These are phyloP conservation scores for Globisporangium ultimum DNA, from an alignment of 352 stramenopile genomes.

Conservation along the genomic window DNA sequence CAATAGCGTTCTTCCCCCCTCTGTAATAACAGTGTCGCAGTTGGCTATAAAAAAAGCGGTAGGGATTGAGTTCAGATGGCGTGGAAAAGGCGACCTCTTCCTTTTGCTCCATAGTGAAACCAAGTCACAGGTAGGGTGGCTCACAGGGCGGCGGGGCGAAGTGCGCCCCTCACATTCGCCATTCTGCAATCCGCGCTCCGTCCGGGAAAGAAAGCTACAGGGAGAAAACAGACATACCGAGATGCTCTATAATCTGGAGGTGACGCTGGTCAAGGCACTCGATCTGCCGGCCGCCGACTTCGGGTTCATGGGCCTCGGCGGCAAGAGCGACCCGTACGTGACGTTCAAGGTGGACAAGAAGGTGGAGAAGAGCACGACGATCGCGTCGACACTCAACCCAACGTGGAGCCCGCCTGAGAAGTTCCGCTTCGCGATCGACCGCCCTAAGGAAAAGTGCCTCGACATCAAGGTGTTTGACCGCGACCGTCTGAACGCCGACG, in stretches of 20 bases:
- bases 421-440: slow-evolving; percentile 61
- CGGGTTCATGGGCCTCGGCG: slow-evolving; percentile 62
- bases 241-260: slow-evolving; percentile 48
- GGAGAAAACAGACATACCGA: background rate
- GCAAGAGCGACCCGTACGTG: slow-evolving; percentile 79
- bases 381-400: slow-evolving; percentile 45
- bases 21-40: background rate
- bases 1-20: background rate
- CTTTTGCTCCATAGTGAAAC: background rate
- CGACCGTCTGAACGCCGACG: slow-evolving; percentile 57
- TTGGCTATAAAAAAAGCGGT: background rate
- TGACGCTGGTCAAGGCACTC: slow-evolving; percentile 52
- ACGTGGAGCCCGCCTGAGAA: slow-evolving; percentile 47
- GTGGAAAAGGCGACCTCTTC: background rate
- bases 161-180: background rate
- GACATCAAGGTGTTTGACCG: slow-evolving; percentile 63
- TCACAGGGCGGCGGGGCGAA: no score
- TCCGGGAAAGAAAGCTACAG: background rate
- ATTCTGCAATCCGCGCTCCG: slow-evolving; percentile 2
- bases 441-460: slow-evolving; percentile 49
- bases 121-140: no score
- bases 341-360: slow-evolving; percentile 47
- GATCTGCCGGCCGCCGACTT: slow-evolving; percentile 60
- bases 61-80: background rate
- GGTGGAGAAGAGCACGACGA: slow-evolving; percentile 47